Evolutionary conservation across 208 protist species (phyloP).

Genomic region (Balamuthia mandrillaris): DNA sequence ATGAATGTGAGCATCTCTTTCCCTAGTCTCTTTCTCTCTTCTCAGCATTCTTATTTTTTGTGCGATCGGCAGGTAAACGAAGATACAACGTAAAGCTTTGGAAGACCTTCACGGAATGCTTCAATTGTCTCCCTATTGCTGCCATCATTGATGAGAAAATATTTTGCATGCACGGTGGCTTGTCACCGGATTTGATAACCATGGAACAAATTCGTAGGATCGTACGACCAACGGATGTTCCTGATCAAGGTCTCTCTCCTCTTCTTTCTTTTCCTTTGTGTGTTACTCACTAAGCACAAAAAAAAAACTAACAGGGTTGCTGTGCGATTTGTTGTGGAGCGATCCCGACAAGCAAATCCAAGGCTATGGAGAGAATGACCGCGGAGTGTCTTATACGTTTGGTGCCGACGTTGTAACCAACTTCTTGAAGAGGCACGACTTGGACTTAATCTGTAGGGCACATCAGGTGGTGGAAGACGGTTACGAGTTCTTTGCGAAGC

Average conservation of each 20-base stretch:
- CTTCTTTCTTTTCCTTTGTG: background rate
- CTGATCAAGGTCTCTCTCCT: constrained; percentile 82
- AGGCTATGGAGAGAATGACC: constrained; percentile 96
- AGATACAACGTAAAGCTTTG: constrained; percentile 96
- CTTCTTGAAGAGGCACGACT: constrained; percentile 97
- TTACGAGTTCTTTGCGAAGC: constrained; percentile 99
- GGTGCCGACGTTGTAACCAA: constrained; percentile 94
- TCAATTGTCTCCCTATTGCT: constrained; percentile 96
- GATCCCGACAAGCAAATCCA: constrained; percentile 93
- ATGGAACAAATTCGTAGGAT: constrained; percentile 94
- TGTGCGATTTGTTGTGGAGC: constrained; percentile 99
- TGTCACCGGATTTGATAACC: constrained; percentile 90
- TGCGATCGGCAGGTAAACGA: constrained; percentile 74
- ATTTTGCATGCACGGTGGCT: constrained; percentile 97
- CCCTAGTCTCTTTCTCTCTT: background rate
- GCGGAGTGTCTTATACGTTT: constrained; percentile 97
- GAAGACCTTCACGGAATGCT: constrained; percentile 97
- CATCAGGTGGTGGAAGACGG: constrained; percentile 98
- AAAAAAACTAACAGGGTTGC: constrained; percentile 73
- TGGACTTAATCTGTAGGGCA: constrained; percentile 98
- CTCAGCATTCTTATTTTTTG: background rate
- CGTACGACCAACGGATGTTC: constrained; percentile 94
- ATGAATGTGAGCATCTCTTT: constrained; percentile 83
- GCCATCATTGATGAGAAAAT: constrained; percentile 98
- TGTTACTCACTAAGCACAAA: background rate